Base-by-base conservation (phyloP, 2,329 filamentous ascomycete genomes). In the Myriosclerotinia duriaeana region DNA sequence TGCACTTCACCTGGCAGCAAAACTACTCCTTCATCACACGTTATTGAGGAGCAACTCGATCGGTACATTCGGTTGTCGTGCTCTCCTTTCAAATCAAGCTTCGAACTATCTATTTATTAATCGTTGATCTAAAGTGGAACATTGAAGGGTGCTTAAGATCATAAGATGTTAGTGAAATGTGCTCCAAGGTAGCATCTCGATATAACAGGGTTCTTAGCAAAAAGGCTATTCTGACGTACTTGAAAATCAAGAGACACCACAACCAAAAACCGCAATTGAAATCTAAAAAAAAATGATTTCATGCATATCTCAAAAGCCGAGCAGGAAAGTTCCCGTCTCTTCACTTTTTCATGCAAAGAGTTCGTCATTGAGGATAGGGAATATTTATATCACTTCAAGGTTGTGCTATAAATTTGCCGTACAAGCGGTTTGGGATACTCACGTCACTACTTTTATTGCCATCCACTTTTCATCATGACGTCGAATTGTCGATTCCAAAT, bases 381-480 rank as follows among this genome's bases (percentile, higher is more conserved):
- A 7, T 4, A 15, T 34, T 40, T 34, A n/a, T 59, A 5, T 17
- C 3, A 15, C 11, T 4, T 36, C 15, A 7, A 36, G 11, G 7
- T 53, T 17, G 30, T 38, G n/a, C 26, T 44, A 1, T 34, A 44
- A 17, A 17, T 14, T 46, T 59, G 40, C 22, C 55, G 42, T 34
- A n/a, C 12, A 22, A 60, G 20, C 20, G 26, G 8, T 22, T 50
- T 15, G 11, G 11, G 2, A 15, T 42, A 26, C 42, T 60, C 56
- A 60, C 56, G 42, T 60, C 56, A 60, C 42, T 15, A n/a, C 14
- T 38, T 22, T 60, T 22, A 36, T 8, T 12, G 3, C 30, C 44
- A 17, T 38, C 56, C 56, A 60, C 42, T 38, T 60, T 59, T 60
- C 22, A 48, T 50, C 44, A 60, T 50, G 42, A 60, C 56, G 42